These are phyloP conservation scores for Mortierella sp. DNA, from an alignment of 371 early-diverging fungal species.

Conservation along the genomic window DNA sequence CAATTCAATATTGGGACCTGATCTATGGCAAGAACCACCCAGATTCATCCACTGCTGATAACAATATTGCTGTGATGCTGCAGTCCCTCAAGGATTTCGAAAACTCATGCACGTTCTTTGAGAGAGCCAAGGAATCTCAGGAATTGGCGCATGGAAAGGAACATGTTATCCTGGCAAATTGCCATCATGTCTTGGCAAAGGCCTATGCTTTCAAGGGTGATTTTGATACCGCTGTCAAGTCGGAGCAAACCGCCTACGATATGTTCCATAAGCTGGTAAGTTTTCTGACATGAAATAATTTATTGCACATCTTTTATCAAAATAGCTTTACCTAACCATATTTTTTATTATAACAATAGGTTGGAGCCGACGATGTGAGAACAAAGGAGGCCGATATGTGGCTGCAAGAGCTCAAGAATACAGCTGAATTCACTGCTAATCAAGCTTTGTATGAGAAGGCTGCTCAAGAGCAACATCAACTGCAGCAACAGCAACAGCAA, in stretches of 20 bases:
- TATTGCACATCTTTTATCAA: neutral
- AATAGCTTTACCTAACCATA: neutral
- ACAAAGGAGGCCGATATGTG: conserved; percentile 81
- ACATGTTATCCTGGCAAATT: conserved; percentile 78
- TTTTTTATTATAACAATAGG: conserved; percentile 46
- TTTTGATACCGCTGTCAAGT: conserved; percentile 80
- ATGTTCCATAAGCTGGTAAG: conserved; percentile 70
- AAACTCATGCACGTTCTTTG: conserved; percentile 78
- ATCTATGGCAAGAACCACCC: conserved; percentile 85
- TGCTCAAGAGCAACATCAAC: conserved; percentile 34
- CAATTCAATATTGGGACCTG: conserved; percentile 86
- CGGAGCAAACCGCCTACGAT: conserved; percentile 80
- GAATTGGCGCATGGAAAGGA: conserved; percentile 79
- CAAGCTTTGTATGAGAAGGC: conserved; percentile 49
- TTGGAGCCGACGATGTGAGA: conserved; percentile 81
- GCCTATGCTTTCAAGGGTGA: conserved; percentile 81
- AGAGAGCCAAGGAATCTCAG: conserved; percentile 79
- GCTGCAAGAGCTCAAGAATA: conserved; percentile 74
- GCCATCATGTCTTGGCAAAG: conserved; percentile 84
- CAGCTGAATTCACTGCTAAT: conserved; percentile 38
- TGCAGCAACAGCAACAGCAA: conserved; percentile 30
- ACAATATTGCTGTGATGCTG: conserved; percentile 89
- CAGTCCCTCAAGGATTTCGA: conserved; percentile 79
- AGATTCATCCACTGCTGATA: conserved; percentile 87
- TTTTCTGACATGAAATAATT: neutral